These are phyloP conservation scores for Pholiota adiposa DNA, from an alignment of 1,284 basidiomycete species.

Conservation along the genomic window DNA sequence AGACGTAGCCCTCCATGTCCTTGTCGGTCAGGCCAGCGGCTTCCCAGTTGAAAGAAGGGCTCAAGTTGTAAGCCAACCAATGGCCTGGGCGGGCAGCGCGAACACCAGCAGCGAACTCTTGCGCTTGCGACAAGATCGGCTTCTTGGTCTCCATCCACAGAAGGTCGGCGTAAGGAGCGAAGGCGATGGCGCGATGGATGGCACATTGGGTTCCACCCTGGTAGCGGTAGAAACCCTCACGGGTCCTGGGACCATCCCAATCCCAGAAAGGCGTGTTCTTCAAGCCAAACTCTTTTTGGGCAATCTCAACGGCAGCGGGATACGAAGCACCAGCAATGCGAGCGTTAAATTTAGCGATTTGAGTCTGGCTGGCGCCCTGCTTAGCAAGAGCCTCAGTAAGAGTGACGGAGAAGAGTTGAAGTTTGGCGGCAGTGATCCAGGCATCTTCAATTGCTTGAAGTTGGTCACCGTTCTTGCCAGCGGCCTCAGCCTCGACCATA, in stretches of 20 bases:
- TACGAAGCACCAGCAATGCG: conserved; percentile 73
- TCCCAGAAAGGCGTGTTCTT: conserved; percentile 81
- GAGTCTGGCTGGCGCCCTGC: conserved; percentile 55
- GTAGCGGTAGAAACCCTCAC: conserved; percentile 97
- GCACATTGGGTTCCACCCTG: conserved; percentile 96
- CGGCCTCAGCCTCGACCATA: conserved; percentile 84
- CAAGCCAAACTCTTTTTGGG: conserved; percentile 82
- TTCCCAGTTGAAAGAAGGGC: conserved; percentile 92
- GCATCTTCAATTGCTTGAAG: conserved; percentile 89
- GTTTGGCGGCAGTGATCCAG: conserved; percentile 80
- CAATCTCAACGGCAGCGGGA: conserved; percentile 73
- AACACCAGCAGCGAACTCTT: conserved; percentile 91
- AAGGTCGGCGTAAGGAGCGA: conserved; percentile 91
- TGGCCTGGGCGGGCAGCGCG: conserved; percentile 82
- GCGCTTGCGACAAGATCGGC: conserved; percentile 93
- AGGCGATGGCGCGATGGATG: conserved; percentile 90
- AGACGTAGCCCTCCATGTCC: conserved; percentile 92
- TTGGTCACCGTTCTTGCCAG: conserved; percentile 80
- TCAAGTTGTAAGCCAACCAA: conserved; percentile 95
- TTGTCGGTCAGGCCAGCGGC: conserved; percentile 86
- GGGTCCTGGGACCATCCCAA: conserved; percentile 93
- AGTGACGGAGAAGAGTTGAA: conserved; percentile 80
- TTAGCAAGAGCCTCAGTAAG: conserved; percentile 76
- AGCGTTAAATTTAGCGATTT: conserved; percentile 62
- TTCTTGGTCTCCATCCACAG: conserved; percentile 99